Evolutionary conservation across 2,329 filamentous ascomycete species (phyloP).

Genomic region (Phyllosticta citriasiana): DNA sequence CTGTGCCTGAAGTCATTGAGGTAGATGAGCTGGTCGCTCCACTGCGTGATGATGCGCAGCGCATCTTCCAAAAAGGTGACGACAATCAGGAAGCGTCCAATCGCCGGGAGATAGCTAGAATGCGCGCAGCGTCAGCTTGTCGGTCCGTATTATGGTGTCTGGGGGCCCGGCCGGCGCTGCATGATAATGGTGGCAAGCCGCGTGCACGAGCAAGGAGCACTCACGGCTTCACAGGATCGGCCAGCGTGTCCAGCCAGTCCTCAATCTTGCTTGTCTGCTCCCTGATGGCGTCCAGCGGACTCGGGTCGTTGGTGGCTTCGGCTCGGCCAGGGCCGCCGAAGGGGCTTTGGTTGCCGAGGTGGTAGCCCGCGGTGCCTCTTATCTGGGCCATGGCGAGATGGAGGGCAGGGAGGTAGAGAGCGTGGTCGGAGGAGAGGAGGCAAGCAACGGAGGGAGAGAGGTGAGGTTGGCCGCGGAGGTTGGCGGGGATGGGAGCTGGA

Average conservation of each 20-base stretch:
- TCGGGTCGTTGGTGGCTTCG: slow-evolving; percentile 58
- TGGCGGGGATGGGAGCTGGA: neutral
- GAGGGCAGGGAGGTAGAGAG: slow-evolving; percentile 11
- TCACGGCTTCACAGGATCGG: slow-evolving; percentile 92
- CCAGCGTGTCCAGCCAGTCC: slow-evolving; percentile 75
- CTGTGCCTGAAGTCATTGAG: slow-evolving; percentile 87
- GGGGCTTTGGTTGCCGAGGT: slow-evolving; percentile 64
- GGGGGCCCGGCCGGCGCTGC: neutral
- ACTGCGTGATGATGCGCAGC: slow-evolving; percentile 92
- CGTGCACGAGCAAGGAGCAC: slow-evolving; percentile 27
- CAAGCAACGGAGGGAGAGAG: neutral
- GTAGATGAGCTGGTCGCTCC: slow-evolving; percentile 88
- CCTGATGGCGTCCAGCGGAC: slow-evolving; percentile 77
- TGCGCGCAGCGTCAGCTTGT: slow-evolving; percentile 16
- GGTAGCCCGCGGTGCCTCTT: slow-evolving; percentile 58
- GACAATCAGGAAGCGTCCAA: slow-evolving; percentile 94
- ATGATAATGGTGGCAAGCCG: neutral
- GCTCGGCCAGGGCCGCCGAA: slow-evolving; percentile 53
- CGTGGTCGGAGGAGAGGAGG: neutral
- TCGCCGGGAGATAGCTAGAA: slow-evolving; percentile 76
- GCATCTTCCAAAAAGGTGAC: slow-evolving; percentile 98
- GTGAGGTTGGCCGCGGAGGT: neutral
- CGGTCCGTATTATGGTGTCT: neutral
- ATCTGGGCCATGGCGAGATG: slow-evolving; percentile 6
- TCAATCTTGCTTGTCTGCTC: slow-evolving; percentile 98